Evolutionary conservation across 352 stramenopile species (phyloP).

Genomic region (Pythium utonaiense): DNA sequence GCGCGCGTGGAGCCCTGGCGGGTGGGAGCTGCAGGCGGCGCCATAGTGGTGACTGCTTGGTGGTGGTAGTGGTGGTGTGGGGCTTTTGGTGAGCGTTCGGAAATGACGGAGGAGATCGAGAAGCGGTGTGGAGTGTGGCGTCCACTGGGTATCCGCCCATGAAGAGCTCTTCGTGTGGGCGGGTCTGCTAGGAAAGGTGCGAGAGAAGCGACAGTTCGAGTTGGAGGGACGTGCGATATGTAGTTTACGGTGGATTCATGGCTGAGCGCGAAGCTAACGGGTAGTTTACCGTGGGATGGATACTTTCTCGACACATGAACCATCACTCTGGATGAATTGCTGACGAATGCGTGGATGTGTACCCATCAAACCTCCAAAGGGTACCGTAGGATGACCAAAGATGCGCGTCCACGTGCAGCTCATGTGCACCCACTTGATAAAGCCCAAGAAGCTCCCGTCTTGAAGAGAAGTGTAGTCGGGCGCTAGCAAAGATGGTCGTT

Average conservation of each 20-base stretch:
- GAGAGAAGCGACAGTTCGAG: neutral
- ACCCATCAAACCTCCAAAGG: conserved; percentile 1
- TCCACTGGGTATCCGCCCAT: neutral
- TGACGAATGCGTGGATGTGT: neutral
- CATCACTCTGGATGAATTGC: neutral
- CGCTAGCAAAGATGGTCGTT: no score
- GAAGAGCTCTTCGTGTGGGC: neutral
- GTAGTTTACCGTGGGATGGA: neutral
- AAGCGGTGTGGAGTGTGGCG: no score
- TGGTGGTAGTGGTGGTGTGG: neutral
- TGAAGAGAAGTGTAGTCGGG: no score
- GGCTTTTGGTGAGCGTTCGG: neutral
- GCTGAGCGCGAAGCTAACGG: neutral
- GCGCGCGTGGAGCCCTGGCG: conserved; percentile 1
- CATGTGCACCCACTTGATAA: no score
- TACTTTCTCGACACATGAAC: neutral
- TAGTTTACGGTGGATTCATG: neutral
- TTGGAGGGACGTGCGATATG: neutral
- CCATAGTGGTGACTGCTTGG: neutral
- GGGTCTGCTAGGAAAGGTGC: neutral
- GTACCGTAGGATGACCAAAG: no score
- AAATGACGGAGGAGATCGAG: neutral
- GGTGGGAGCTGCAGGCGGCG: neutral
- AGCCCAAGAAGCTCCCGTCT: no score
- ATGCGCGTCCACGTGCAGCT: no score